A percentile compares a stretch with the other conserved stretches of the same genome.
These are phyloP conservation scores for Aureobasidium sp. DNA, from an alignment of 2,329 filamentous ascomycete genomes.

Conservation along the genomic window DNA sequence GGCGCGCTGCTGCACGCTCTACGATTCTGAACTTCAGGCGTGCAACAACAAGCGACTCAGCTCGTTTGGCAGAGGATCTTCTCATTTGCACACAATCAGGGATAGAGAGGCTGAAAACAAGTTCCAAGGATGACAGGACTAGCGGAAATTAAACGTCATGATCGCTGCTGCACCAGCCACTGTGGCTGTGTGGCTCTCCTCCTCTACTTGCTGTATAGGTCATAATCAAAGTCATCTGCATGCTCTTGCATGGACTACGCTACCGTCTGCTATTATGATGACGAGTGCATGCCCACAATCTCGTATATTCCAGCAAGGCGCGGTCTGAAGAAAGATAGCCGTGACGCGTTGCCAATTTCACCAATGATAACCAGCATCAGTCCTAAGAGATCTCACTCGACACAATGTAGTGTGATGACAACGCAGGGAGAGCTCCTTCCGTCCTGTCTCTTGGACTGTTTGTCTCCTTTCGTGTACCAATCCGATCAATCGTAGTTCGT, in stretches of 20 bases:
- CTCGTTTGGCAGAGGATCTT: not conserved
- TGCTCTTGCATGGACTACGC: not conserved
- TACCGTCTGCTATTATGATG: not conserved
- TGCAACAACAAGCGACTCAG: conserved; percentile 2
- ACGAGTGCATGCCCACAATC: not conserved
- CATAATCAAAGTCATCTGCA: not conserved
- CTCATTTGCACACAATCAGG: not conserved
- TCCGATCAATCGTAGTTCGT: too few relatives aligned
- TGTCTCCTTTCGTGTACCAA: too few relatives aligned
- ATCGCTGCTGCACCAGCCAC: conserved; percentile 2
- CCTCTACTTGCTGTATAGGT: not conserved
- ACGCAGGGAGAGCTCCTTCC: not conserved
- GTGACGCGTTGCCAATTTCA: not conserved
- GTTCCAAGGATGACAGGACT: not conserved
- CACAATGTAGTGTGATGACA: not conserved
- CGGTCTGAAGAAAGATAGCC: not conserved
- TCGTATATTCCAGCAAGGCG: not conserved
- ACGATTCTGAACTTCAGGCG: not conserved
- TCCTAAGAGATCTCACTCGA: not conserved
- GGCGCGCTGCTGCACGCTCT: not conserved
- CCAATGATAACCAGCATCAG: not conserved
- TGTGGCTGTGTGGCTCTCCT: not conserved
- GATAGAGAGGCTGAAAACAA: not conserved
- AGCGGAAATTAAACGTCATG: conserved; percentile 10
- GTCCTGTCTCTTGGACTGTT: too few relatives aligned